These are phyloP conservation scores for Trichoderma sp. DNA, from an alignment of 2,329 filamentous ascomycete species.

Conservation along the genomic window DNA sequence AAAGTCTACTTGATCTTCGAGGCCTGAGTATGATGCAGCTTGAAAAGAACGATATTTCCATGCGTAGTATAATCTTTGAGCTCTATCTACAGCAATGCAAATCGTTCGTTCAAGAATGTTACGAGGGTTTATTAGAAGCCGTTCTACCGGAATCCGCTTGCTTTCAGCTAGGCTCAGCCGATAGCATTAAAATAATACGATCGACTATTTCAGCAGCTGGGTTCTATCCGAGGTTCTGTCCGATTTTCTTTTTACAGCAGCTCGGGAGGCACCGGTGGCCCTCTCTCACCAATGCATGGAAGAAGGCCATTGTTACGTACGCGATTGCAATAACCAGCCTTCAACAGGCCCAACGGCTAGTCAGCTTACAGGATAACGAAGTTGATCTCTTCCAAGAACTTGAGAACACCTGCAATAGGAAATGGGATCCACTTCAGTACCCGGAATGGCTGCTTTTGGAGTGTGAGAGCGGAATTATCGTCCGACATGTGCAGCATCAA, in stretches of 20 bases:
- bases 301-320: neutral
- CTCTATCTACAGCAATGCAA: neutral
- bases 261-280: neutral
- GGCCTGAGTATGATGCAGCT: neutral
- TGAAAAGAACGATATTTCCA: neutral
- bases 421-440: constrained; percentile 53
- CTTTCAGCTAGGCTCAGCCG: neutral
- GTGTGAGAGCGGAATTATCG: constrained; percentile 61
- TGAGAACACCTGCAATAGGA: constrained; percentile 48
- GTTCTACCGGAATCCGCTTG: neutral
- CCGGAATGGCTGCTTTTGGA: constrained; percentile 67
- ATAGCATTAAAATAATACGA: neutral
- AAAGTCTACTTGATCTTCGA: neutral
- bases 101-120: neutral
- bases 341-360: neutral
- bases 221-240: neutral
- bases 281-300: neutral
- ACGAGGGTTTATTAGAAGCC: neutral
- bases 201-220: neutral
- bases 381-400: neutral
- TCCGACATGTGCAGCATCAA: constrained; percentile 59
- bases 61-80: neutral
- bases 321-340: neutral
- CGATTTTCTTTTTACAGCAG: constrained; percentile 1
- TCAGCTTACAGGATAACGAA: constrained; percentile 2